Percentiles rank a stretch among this genome's conserved stretches.
These are phyloP conservation scores for Scolecobasidium constrictum DNA, from an alignment of 2,329 filamentous ascomycete genomes.

Conservation along the genomic window DNA sequence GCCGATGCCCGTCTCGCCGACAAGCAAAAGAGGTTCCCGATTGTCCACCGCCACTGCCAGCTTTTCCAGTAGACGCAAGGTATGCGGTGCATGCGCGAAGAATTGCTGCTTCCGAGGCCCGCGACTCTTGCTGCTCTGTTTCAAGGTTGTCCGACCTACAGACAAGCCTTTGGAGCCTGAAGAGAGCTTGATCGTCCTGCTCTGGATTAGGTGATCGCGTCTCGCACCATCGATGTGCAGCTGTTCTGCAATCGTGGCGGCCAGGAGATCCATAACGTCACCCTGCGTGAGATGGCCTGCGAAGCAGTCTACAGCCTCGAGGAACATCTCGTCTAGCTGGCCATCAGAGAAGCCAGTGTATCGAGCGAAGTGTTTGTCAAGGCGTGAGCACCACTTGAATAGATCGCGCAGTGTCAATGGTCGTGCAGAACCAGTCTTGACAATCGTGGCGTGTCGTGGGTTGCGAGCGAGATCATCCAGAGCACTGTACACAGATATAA, in stretches of 20 bases:
- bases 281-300: slow-evolving; percentile 65
- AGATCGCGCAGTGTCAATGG: slow-evolving; percentile 65
- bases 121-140: neutral
- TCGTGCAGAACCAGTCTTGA: slow-evolving; percentile 45
- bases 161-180: slow-evolving; percentile 3
- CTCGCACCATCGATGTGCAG: slow-evolving; percentile 79
- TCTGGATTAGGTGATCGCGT: slow-evolving; percentile 63
- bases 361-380: slow-evolving; percentile 53
- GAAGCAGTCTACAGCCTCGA: slow-evolving; percentile 91
- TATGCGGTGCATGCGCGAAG: slow-evolving; percentile 83
- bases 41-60: slow-evolving; percentile 73
- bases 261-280: slow-evolving; percentile 47
- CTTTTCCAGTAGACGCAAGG: slow-evolving; percentile 75
- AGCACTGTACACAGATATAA: slow-evolving; percentile 46
- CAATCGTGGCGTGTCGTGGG: slow-evolving; percentile 35
- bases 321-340: slow-evolving; percentile 77
- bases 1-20: slow-evolving; percentile 97
- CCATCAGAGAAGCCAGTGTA: slow-evolving; percentile 53
- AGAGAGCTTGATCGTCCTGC: slow-evolving; percentile 53
- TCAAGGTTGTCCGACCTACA: slow-evolving; percentile 4
- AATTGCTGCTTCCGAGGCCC: slow-evolving; percentile 25
- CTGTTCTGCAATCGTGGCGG: slow-evolving; percentile 67
- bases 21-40: slow-evolving; percentile 80
- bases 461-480: slow-evolving; percentile 29
- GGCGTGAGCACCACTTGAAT: slow-evolving; percentile 79